Conservation (phyloP, 352 stramenopile genomes). For the Pythium myriotylum region DNA sequence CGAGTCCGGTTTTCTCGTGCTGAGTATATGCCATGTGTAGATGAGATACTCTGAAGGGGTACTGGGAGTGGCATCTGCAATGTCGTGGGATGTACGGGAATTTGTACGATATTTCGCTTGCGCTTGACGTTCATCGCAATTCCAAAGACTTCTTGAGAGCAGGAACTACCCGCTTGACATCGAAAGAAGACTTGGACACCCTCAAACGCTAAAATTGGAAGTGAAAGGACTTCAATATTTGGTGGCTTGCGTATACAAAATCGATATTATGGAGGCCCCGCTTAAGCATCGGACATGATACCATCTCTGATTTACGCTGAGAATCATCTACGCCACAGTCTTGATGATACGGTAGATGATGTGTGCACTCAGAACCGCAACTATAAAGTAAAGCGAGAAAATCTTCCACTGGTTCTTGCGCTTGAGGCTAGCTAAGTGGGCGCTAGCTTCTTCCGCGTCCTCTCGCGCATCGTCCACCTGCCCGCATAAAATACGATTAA, state of each 20-base stretch:
- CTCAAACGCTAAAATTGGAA: conserved; percentile 13
- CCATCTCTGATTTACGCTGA: too few species aligned
- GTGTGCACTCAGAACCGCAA: conserved; percentile 64
- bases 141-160: too few species aligned
- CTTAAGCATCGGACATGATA: neutral
- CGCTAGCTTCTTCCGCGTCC: conserved; percentile 66
- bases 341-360: conserved; percentile 76
- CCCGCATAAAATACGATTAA: neutral
- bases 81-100: conserved; percentile 27
- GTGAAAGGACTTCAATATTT: neutral
- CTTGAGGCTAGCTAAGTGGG: conserved; percentile 79
- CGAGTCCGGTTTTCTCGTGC: neutral
- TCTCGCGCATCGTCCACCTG: conserved; percentile 72
- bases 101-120: conserved; percentile 33
- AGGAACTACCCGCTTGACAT: neutral
- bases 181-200: neutral
- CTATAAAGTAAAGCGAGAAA: conserved; percentile 77
- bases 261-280: neutral
- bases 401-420: conserved; percentile 83
- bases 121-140: conserved; percentile 33
- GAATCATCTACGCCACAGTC: conserved; percentile 38
- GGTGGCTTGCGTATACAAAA: neutral
- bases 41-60: neutral
- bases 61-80: conserved; percentile 19
- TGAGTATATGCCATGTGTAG: neutral